Conservation (phyloP, 2,329 filamentous ascomycete species). For the Trichophyton benhamiae region DNA sequence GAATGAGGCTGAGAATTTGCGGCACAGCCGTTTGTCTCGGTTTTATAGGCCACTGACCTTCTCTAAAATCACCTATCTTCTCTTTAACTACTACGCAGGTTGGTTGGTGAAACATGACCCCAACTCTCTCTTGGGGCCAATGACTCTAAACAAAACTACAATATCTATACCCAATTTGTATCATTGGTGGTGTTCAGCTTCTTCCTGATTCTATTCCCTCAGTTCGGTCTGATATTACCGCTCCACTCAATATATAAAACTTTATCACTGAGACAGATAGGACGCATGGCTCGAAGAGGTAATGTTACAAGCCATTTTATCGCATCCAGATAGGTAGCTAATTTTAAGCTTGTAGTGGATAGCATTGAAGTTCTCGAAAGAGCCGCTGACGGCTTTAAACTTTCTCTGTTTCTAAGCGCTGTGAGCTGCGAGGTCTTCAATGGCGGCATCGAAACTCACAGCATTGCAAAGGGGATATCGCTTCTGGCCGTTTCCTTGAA, state of each 20-base stretch:
- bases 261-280: not conserved
- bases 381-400: slow-evolving; percentile 24
- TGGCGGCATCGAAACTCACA: slow-evolving; percentile 30
- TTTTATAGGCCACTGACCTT: not conserved
- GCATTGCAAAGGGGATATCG: slow-evolving; percentile 31
- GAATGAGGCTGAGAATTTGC: not conserved
- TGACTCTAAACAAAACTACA: not conserved
- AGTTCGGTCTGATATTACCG: not conserved
- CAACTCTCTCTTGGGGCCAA: not conserved
- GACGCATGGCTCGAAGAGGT: not conserved
- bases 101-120: not conserved
- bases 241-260: not conserved
- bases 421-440: slow-evolving; percentile 31
- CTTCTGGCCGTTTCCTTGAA: slow-evolving; percentile 31
- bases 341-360: not conserved
- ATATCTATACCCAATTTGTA: not conserved
- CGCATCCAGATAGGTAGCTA: not conserved
- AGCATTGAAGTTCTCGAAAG: not conserved
- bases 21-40: not conserved
- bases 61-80: not conserved
- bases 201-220: not conserved
- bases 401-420: slow-evolving; percentile 32
- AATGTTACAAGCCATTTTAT: not conserved
- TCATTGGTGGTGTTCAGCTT: not conserved
- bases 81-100: not conserved